Percentiles rank a stretch among this genome's conserved stretches.
These are phyloP conservation scores for Fistulifera solaris DNA, from an alignment of 108 stramenopile genomes.

Conservation along the genomic window DNA sequence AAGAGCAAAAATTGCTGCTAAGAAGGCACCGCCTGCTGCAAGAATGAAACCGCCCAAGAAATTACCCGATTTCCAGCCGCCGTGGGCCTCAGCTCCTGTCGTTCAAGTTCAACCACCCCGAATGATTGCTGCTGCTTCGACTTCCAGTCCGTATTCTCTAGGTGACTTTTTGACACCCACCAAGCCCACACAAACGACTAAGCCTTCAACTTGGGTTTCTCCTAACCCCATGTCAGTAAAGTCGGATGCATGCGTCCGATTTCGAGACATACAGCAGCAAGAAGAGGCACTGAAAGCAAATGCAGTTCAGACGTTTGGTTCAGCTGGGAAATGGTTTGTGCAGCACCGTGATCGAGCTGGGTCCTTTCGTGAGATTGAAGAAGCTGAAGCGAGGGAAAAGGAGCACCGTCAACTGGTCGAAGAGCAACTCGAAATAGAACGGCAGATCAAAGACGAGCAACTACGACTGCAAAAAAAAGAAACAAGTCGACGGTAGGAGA, in stretches of 20 bases:
- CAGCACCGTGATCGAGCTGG: slow-evolving; percentile 65
- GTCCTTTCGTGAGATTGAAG: slow-evolving; percentile 63
- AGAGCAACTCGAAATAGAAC: slow-evolving; percentile 66
- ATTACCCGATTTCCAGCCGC: background rate
- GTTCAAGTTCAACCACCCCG: too few relatives aligned
- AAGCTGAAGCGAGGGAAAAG: slow-evolving; percentile 33
- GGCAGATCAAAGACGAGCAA: slow-evolving; percentile 35
- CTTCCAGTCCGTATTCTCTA: slow-evolving; percentile 8
- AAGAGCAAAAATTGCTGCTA: background rate
- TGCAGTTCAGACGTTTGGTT: slow-evolving; percentile 37
- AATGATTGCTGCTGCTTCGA: background rate
- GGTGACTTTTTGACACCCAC: slow-evolving; percentile 7
- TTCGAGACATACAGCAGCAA: slow-evolving; percentile 63
- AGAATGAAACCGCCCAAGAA: too few relatives aligned
- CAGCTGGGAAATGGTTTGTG: slow-evolving; percentile 53
- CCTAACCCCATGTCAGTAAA: background rate
- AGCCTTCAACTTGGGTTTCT: background rate
- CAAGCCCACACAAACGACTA: background rate
- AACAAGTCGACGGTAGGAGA: slow-evolving; percentile 2
- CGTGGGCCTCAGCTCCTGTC: slow-evolving; percentile 3
- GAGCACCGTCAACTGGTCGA: slow-evolving; percentile 43
- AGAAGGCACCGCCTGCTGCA: background rate
- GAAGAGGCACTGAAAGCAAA: slow-evolving; percentile 40
- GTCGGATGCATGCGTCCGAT: background rate
- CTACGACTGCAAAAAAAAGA: slow-evolving; percentile 8